Evolutionary conservation across 306 rosid species (phyloP).

Genomic region (Cicer bijugum): DNA sequence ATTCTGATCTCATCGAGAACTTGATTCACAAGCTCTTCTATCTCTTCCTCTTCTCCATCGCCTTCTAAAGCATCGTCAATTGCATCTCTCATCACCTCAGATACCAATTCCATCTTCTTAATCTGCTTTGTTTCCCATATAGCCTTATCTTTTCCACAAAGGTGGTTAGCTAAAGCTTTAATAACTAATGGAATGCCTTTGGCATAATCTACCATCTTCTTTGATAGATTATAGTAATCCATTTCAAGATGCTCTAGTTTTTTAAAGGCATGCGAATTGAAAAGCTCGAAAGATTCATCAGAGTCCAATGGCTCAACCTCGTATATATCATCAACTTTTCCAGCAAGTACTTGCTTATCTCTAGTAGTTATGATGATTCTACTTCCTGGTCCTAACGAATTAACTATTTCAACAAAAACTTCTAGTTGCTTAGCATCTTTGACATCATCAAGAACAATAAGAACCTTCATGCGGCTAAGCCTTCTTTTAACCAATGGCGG

Average conservation of each 20-base stretch:
- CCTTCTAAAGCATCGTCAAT: slow-evolving; percentile 98
- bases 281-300: slow-evolving; percentile 3
- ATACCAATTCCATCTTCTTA: slow-evolving; percentile 82
- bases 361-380: too few species aligned
- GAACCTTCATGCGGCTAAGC: neutral
- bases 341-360: slow-evolving; percentile 3
- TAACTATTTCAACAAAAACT: too few species aligned
- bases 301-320: neutral
- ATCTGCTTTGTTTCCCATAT: slow-evolving; percentile 59
- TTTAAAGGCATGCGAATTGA: slow-evolving; percentile 25
- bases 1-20: slow-evolving; percentile 97
- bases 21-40: slow-evolving; percentile 86
- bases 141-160: neutral
- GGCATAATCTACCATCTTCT: neutral
- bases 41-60: slow-evolving; percentile 96
- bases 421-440: too few species aligned
- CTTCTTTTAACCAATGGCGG: neutral
- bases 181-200: slow-evolving; percentile 32
- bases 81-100: slow-evolving; percentile 95
- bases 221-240: neutral
- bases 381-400: too few species aligned
- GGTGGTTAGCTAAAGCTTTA: slow-evolving; percentile 13
- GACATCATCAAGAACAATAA: too few species aligned
- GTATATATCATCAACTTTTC: neutral
- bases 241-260: neutral